phyloP scores from a whole-genome alignment of 2,329 filamentous ascomycete genomes.

The Leptographium wingfieldii region DNA sequence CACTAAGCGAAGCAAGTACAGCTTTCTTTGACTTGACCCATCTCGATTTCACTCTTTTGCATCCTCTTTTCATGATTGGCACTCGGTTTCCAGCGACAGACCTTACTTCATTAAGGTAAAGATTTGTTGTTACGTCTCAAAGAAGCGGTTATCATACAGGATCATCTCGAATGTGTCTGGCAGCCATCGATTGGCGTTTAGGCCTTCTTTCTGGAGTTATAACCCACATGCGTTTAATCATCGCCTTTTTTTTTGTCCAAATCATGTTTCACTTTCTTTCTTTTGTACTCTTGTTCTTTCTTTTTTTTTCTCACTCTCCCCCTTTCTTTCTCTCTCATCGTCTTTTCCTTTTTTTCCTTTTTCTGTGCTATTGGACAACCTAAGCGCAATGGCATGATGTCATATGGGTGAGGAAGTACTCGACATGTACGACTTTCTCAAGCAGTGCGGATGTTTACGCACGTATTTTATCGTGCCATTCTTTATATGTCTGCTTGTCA shows the following conservation, averaged over 20 bases:
- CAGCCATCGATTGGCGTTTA: slow-evolving; percentile 11
- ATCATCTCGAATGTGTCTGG: slow-evolving; percentile 7
- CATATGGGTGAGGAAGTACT: neutral
- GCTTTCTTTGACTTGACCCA: neutral
- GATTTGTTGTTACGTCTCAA: slow-evolving; percentile 3
- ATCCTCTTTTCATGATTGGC: neutral
- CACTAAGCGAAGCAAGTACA: neutral
- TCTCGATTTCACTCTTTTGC: neutral
- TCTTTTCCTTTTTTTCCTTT: neutral
- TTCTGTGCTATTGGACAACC: neutral
- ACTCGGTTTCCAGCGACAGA: slow-evolving; percentile 10
- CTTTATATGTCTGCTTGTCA: neutral
- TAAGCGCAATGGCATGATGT: neutral
- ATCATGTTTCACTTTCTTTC: neutral
- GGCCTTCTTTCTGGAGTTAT: neutral
- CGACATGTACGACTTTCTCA: neutral
- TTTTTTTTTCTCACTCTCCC: neutral
- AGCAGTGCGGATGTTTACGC: neutral
- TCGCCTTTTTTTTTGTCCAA: neutral
- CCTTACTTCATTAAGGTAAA: slow-evolving; percentile 2
- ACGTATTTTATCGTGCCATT: neutral
- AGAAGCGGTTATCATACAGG: neutral
- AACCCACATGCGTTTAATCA: neutral
- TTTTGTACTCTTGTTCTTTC: neutral
- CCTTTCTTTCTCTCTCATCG: neutral